Base-by-base conservation (phyloP, 805 yeast genomes). In the Wickerhamiella domercqiae region DNA sequence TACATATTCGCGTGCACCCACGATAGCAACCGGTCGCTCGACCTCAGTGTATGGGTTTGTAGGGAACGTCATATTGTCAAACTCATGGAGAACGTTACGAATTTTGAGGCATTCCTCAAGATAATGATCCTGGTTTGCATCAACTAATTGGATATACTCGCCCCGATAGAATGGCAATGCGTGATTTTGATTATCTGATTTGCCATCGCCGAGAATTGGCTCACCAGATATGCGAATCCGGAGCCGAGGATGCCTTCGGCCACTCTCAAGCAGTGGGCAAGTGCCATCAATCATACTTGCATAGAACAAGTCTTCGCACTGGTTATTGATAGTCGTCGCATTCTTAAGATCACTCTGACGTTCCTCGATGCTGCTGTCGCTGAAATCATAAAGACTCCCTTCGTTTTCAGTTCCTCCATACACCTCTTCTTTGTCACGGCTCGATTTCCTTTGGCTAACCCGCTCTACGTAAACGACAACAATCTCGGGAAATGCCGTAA, bases 141-240 rank as follows among this genome's bases (percentile, higher is more conserved):
- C 93, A 45, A 79, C 70, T 47, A 80, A 64, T 51, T 80, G 90
- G 42, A 79, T 67, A 52, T 78, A 79, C 53, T 79, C 90, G 42
- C 93, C 93, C 45, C 90, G 67, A 49, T 74, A 71, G 59, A 77
- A 80, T 24, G 78, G 70, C 35, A 80, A 54, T 4, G 86, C 72
- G 54, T 73, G 80, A 50, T 80, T 80, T 53, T 80, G 93, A 51
- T 80, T 80, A 56, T 80, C 93, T 21, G 84, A 70, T 54, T 79
- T 79, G 40, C 93, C 93, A 54, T 79, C 90, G 34, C 93, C 93
- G 42, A 80, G 64, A 38, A 79, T 76, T 34, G 93, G 93, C 53
- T 78, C 72, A 14, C 93, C 93, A 11, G 86, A 75, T 32, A 80
- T 63, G 47, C 63, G 70, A 34, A 80, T 67, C 47, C 74, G 63